Evolutionary conservation across 1,284 basidiomycete genomes (phyloP).

Genomic region (Pseudozyma thailandica): DNA sequence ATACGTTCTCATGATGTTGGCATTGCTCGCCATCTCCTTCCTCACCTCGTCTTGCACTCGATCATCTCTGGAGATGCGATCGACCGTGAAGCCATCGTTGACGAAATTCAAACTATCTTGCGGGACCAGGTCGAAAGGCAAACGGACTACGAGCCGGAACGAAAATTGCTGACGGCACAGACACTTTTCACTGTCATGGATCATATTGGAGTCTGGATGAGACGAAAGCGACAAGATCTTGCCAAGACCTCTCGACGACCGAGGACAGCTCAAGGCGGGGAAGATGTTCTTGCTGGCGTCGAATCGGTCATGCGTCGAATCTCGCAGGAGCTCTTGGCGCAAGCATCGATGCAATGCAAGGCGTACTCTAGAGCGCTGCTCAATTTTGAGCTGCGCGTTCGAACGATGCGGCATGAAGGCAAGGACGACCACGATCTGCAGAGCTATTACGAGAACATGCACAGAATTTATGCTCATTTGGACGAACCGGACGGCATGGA

Average conservation of each 20-base stretch:
- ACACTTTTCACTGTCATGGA: conserved; percentile 94
- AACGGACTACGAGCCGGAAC: conserved; percentile 50
- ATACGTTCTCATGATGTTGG: conserved; percentile 88
- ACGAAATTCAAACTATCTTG: conserved; percentile 84
- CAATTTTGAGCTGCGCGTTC: conserved; percentile 81
- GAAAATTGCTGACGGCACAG: conserved; percentile 72
- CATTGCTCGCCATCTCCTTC: conserved; percentile 88
- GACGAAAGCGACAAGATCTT: conserved; percentile 68
- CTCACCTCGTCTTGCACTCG: conserved; percentile 88
- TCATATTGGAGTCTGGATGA: conserved; percentile 91
- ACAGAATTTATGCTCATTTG: conserved; percentile 93
- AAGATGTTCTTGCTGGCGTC: conserved; percentile 70
- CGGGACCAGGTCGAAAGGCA: conserved; percentile 79
- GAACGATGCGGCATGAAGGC: conserved; percentile 57
- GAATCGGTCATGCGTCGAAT: conserved; percentile 85
- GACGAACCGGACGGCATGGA: conserved; percentile 99
- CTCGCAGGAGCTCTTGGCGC: conserved; percentile 87
- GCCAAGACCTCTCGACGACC: conserved; percentile 37
- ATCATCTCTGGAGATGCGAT: conserved; percentile 81
- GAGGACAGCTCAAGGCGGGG: conserved; percentile 34
- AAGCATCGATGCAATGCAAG: conserved; percentile 91
- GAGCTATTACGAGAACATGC: conserved; percentile 86
- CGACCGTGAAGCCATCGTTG: conserved; percentile 74
- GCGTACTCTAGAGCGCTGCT: conserved; percentile 93
- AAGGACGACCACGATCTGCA: conserved; percentile 69